Conservation (phyloP, 768 basidiomycete genomes). For the Agrocybe praecox region DNA sequence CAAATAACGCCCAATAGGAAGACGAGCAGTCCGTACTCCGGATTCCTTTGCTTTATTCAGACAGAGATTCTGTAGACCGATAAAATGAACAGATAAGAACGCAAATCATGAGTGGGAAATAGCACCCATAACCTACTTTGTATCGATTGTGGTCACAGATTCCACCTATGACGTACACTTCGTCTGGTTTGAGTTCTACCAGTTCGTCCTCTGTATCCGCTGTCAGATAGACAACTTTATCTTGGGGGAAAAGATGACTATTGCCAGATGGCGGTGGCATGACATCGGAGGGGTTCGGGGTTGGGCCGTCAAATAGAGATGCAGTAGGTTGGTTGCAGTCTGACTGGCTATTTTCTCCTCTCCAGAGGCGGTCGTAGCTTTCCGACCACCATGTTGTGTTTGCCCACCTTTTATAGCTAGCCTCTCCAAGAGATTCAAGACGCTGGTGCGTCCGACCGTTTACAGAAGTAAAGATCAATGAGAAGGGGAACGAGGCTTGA, state of each 20-base stretch:
- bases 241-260: slow-evolving; percentile 28
- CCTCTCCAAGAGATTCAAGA: slow-evolving; percentile 65
- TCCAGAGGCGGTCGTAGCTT: slow-evolving; percentile 74
- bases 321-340: not conserved
- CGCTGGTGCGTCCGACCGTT: slow-evolving; percentile 67
- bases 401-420: slow-evolving; percentile 78
- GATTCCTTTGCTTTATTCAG: slow-evolving; percentile 79
- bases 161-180: slow-evolving; percentile 94
- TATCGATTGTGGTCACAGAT: slow-evolving; percentile 96
- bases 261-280: slow-evolving; percentile 16
- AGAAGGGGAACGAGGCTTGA: slow-evolving; percentile 68
- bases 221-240: slow-evolving; percentile 85
- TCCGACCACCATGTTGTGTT: slow-evolving; percentile 84
- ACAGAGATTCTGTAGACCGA: slow-evolving; percentile 75
- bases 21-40: slow-evolving; percentile 80
- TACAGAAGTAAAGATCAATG: slow-evolving; percentile 80
- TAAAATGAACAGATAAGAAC: slow-evolving; percentile 20
- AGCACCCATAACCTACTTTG: slow-evolving; percentile 56
- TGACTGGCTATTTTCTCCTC: slow-evolving; percentile 8
- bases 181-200: slow-evolving; percentile 75
- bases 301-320: not conserved
- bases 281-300: slow-evolving; percentile 5
- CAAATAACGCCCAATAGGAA: slow-evolving; percentile 94
- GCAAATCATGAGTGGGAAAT: slow-evolving; percentile 2
- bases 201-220: slow-evolving; percentile 92